Conservation (phyloP, 441 rosid genomes). For the Francoa sonchifolia region DNA sequence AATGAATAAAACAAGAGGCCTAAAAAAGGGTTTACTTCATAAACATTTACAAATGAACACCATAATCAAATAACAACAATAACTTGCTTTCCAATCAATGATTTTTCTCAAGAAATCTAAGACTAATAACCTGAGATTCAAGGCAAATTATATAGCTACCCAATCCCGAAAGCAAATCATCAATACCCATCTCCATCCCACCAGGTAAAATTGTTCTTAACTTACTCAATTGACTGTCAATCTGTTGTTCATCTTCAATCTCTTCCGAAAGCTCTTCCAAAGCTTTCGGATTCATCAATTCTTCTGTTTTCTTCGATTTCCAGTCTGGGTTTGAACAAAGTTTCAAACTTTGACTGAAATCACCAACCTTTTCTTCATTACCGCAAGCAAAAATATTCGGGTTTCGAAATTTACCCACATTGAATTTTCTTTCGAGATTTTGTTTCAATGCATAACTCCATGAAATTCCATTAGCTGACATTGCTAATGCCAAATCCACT, state of each 20-base stretch:
- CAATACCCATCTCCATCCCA: conserved; percentile 20
- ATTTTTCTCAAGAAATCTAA: conserved; percentile 14
- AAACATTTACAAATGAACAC: not conserved
- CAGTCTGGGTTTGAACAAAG: not conserved
- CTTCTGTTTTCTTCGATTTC: not conserved
- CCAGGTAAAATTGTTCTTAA: conserved; percentile 25
- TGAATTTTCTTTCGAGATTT: conserved; percentile 10
- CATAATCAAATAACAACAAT: no score
- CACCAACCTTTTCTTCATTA: no score
- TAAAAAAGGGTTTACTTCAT: not conserved
- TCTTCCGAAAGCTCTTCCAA: not conserved
- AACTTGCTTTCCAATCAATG: no score
- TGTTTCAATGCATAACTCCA: conserved; percentile 26
- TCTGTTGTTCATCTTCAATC: conserved; percentile 7
- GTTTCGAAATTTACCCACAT: not conserved
- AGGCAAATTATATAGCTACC: conserved; percentile 29
- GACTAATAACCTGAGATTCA: conserved; percentile 22
- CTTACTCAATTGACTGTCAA: conserved; percentile 10
- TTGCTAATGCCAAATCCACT: conserved; percentile 27
- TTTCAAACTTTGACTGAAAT: no score
- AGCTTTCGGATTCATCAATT: not conserved
- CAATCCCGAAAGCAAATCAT: conserved; percentile 20
- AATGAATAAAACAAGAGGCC: no score
- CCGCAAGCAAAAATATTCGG: no score
- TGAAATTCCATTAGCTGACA: conserved; percentile 21